phyloP scores from a whole-genome alignment of 2,329 filamentous ascomycete genomes.

The Cercospora beticola region DNA sequence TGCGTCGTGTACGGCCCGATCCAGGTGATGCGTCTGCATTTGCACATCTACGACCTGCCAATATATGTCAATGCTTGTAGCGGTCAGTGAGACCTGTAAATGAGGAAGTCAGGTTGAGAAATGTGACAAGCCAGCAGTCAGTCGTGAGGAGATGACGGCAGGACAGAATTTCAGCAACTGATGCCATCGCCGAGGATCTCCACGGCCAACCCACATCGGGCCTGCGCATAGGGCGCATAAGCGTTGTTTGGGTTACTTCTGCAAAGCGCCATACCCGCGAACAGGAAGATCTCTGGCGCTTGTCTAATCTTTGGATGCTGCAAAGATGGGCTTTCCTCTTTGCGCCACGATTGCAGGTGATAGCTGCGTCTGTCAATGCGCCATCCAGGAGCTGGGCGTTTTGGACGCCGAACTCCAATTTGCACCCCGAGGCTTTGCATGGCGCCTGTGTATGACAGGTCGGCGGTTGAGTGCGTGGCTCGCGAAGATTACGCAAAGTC shows the following conservation, averaged over 20 bases:
- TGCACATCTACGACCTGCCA: neutral
- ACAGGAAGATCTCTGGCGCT: slow-evolving; percentile 18
- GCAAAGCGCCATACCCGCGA: slow-evolving; percentile 26
- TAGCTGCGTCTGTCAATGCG: slow-evolving; percentile 19
- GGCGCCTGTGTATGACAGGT: slow-evolving; percentile 21
- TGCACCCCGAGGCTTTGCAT: slow-evolving; percentile 15
- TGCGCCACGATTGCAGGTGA: slow-evolving; percentile 28
- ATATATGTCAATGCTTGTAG: slow-evolving; percentile 9
- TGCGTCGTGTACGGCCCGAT: neutral
- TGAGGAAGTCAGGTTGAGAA: slow-evolving; percentile 14
- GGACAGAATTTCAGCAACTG: slow-evolving; percentile 9
- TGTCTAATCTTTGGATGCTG: slow-evolving; percentile 14
- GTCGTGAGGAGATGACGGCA: slow-evolving; percentile 21
- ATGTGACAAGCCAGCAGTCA: slow-evolving; percentile 19
- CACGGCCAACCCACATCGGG: slow-evolving; percentile 21
- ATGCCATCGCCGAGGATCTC: slow-evolving; percentile 31
- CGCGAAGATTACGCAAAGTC: slow-evolving; percentile 27
- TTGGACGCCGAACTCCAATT: slow-evolving; percentile 18
- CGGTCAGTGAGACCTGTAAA: slow-evolving; percentile 16
- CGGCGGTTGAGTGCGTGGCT: slow-evolving; percentile 21
- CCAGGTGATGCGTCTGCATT: neutral
- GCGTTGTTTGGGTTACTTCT: slow-evolving; percentile 24
- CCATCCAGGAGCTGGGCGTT: slow-evolving; percentile 13
- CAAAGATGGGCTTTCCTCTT: slow-evolving; percentile 24
- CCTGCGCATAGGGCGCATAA: slow-evolving; percentile 25